phyloP scores from a whole-genome alignment of 192 early-diverging fungal species.

The Gryganskiella cystojenkinii region DNA sequence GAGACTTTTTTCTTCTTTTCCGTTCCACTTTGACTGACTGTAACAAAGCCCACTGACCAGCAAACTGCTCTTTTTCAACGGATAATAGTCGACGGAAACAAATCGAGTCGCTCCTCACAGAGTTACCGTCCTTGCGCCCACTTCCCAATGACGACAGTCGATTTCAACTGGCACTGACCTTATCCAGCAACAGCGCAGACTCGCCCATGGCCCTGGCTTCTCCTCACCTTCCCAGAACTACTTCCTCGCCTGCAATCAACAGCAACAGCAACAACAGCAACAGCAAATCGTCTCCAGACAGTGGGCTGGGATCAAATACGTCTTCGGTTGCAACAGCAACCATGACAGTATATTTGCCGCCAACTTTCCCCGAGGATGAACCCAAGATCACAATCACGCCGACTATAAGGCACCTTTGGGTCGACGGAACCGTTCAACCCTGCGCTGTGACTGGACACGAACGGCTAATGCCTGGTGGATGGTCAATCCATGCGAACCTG shows the following conservation, averaged over 20 bases:
- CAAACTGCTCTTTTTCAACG: not conserved
- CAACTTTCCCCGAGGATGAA: conserved; percentile 62
- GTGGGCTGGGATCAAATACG: not conserved
- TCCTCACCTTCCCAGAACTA: conserved; percentile 10
- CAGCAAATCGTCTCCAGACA: not conserved
- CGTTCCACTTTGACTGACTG: not conserved
- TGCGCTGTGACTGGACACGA: conserved; percentile 59
- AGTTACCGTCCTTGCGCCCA: conserved; percentile 29
- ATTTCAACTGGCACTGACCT: conserved; percentile 14
- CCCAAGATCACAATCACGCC: conserved; percentile 64
- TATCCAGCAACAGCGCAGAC: conserved; percentile 15
- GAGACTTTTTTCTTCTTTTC: too few species aligned
- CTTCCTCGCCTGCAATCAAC: conserved; percentile 4
- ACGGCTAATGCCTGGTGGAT: conserved; percentile 45
- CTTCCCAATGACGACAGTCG: conserved; percentile 38
- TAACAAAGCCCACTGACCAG: not conserved
- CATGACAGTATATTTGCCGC: conserved; percentile 57
- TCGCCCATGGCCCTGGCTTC: conserved; percentile 13
- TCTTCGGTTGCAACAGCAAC: conserved; percentile 13
- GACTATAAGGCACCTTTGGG: conserved; percentile 64
- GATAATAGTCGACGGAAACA: conserved; percentile 38
- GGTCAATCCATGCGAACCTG: conserved; percentile 56
- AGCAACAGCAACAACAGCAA: not conserved
- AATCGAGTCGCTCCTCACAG: conserved; percentile 39
- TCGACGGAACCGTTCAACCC: conserved; percentile 51